Conservation (phyloP, 306 rosid species). For the Corylus heterophylla region DNA sequence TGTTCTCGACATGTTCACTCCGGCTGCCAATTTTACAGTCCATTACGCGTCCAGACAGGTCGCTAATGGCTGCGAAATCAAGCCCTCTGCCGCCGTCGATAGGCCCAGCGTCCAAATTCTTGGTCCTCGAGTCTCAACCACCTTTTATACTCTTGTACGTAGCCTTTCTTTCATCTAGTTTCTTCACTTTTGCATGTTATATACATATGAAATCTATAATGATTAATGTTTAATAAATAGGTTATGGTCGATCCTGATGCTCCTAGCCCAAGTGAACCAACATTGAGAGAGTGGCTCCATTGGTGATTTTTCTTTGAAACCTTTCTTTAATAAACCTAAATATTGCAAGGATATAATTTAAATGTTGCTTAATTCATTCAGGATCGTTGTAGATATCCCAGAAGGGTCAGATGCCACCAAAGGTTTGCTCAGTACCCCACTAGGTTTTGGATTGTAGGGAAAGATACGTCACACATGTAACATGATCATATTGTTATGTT, state of each 20-base stretch:
- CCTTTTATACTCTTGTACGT: conserved; percentile 28
- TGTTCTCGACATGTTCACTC: conserved; percentile 37
- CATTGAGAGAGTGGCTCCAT: conserved; percentile 40
- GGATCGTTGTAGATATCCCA: conserved; percentile 38
- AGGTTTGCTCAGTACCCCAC: conserved; percentile 5
- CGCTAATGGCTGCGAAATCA: conserved; percentile 36
- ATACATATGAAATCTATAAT: background rate
- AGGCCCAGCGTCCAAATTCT: conserved; percentile 27
- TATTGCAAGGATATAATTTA: background rate
- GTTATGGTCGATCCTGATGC: conserved; percentile 47
- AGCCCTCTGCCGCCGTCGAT: conserved; percentile 26
- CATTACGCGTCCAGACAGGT: conserved; percentile 33
- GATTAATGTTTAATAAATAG: conserved; percentile 5
- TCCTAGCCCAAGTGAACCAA: conserved; percentile 41
- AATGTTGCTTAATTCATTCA: conserved; percentile 10
- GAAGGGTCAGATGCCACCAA: conserved; percentile 29
- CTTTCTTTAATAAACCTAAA: no score
- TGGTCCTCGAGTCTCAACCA: conserved; percentile 9
- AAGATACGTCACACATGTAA: background rate
- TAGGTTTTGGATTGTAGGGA: no score
- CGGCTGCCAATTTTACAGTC: conserved; percentile 20
- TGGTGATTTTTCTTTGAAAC: conserved; percentile 6
- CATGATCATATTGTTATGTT: background rate
- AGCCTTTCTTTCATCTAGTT: background rate
- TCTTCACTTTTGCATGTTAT: no score